Evolutionary conservation across 1,139 yeast species (phyloP).

Genomic region (Meyerozyma elateridarum): DNA sequence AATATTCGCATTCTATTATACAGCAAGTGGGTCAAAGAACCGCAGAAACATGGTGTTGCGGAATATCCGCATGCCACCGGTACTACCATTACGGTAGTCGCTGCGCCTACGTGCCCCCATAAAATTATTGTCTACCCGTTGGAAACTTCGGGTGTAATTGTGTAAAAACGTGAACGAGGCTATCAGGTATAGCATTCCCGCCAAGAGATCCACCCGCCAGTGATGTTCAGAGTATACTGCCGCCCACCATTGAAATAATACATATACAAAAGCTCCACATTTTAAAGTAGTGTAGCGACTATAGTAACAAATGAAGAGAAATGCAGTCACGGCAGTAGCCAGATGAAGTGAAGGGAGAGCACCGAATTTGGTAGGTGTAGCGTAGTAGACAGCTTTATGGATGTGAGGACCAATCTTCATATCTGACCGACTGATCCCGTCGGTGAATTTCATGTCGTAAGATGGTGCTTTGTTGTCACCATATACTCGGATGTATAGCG

Average conservation of each 20-base stretch:
- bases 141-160: slow-evolving; percentile 11
- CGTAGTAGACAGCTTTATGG: slow-evolving; percentile 13
- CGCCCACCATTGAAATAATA: slow-evolving; percentile 18
- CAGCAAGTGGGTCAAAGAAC: slow-evolving; percentile 14
- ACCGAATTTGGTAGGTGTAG: slow-evolving; percentile 15
- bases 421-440: slow-evolving; percentile 15
- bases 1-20: too few species aligned
- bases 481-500: slow-evolving; percentile 13
- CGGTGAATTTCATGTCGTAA: slow-evolving; percentile 16
- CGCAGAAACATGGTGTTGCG: slow-evolving; percentile 11
- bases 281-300: slow-evolving; percentile 11
- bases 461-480: slow-evolving; percentile 14
- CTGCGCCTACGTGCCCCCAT: slow-evolving; percentile 10
- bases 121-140: slow-evolving; percentile 10
- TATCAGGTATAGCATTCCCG: slow-evolving; percentile 14
- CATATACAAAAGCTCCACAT: slow-evolving; percentile 9
- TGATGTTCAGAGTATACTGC: slow-evolving; percentile 16
- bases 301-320: slow-evolving; percentile 15
- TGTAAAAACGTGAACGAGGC: slow-evolving; percentile 11
- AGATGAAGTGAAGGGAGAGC: slow-evolving; percentile 16
- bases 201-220: slow-evolving; percentile 15
- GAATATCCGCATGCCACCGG: slow-evolving; percentile 16
- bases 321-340: slow-evolving; percentile 13
- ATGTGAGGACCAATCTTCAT: slow-evolving; percentile 12
- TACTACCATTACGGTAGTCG: slow-evolving; percentile 11